Evolutionary conservation across 371 early-diverging fungal species (phyloP).

Genomic region (Rhizopus microsporus): DNA sequence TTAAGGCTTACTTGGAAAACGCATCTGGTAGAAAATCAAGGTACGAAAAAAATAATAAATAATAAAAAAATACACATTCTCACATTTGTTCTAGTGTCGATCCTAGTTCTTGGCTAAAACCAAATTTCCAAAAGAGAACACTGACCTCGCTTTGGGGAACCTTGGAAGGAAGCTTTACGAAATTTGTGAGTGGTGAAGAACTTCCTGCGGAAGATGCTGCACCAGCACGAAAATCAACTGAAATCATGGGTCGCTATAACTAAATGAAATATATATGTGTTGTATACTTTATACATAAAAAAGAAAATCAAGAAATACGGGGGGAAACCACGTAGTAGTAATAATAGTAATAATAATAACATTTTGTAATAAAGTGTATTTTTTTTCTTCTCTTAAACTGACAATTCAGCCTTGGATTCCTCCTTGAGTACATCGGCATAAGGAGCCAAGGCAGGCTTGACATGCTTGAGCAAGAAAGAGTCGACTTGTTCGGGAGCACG

Average conservation of each 20-base stretch:
- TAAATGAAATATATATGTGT: conserved; percentile 10
- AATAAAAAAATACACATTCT: background rate
- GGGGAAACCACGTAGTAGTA: background rate
- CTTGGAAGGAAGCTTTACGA: conserved; percentile 72
- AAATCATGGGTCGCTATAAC: conserved; percentile 37
- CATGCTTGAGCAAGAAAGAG: conserved; percentile 80
- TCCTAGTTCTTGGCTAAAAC: conserved; percentile 54
- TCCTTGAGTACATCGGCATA: conserved; percentile 61
- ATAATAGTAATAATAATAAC: background rate
- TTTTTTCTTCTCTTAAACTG: conserved; percentile 49
- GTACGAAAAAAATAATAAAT: conserved; percentile 19
- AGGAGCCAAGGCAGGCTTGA: conserved; percentile 83
- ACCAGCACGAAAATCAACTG: conserved; percentile 44
- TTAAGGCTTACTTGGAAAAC: conserved; percentile 50
- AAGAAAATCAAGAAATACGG: background rate
- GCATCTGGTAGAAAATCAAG: conserved; percentile 44
- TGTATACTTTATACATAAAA: conserved; percentile 8
- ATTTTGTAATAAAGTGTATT: background rate
- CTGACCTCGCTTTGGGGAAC: conserved; percentile 69
- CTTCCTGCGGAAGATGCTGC: conserved; percentile 39
- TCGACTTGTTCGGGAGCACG: conserved; percentile 95
- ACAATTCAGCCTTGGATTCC: conserved; percentile 59
- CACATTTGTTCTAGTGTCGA: conserved; percentile 27
- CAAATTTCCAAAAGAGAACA: conserved; percentile 62
- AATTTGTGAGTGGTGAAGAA: conserved; percentile 70